A percentile compares a stretch with the other conserved stretches of the same genome.
Conservation (phyloP, 148 eudicot genomes). For the Rhododendron ovatum region DNA sequence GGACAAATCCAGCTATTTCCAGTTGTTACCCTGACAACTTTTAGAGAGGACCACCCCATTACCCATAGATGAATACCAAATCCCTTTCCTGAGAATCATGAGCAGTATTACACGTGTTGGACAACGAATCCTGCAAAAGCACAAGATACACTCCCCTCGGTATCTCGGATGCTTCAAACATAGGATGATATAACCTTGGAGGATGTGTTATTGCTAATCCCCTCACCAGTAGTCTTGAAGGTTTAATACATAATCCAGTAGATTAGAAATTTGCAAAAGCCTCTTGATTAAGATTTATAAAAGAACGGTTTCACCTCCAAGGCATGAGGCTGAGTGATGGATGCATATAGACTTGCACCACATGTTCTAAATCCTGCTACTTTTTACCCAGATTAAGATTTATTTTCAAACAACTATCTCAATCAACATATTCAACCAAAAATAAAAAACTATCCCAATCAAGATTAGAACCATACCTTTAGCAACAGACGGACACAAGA, state of each 20-base stretch:
- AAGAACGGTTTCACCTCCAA: not conserved
- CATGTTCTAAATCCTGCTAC: not conserved
- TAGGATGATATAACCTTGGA: not conserved
- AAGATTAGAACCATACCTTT: conserved; percentile 45
- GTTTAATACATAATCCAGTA: not conserved
- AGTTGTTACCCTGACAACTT: conserved; percentile 12
- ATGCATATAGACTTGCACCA: not conserved
- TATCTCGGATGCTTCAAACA: not conserved
- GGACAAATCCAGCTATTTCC: conserved; percentile 24
- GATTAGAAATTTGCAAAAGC: not conserved
- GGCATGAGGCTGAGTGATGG: not conserved
- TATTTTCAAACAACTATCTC: not conserved
- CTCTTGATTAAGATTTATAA: not conserved
- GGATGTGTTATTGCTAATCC: not conserved
- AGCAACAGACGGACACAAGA: conserved; percentile 65
- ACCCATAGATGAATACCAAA: not conserved
- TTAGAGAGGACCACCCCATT: not conserved
- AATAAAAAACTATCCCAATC: not conserved
- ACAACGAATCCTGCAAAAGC: not conserved
- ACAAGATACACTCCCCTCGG: not conserved
- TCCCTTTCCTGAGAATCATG: not conserved
- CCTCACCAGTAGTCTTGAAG: not conserved
- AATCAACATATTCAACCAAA: no score
- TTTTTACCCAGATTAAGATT: not conserved
- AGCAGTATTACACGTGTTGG: not conserved